Conservation (phyloP, 2,329 filamentous ascomycete genomes). For the Pseudogymnoascus sp. region DNA sequence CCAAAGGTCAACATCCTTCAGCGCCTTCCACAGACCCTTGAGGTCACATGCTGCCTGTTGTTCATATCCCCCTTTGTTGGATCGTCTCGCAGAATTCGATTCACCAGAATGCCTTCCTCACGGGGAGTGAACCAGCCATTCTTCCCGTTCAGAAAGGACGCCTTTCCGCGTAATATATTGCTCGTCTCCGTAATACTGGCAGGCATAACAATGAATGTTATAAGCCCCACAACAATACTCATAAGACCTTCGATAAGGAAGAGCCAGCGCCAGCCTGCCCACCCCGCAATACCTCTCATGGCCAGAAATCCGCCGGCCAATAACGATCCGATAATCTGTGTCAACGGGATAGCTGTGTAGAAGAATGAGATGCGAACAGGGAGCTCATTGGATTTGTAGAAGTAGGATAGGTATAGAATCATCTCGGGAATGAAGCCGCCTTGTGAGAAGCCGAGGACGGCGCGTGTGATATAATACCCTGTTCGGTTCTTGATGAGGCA, state of each 20-base stretch:
- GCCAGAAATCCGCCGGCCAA: constrained; percentile 50
- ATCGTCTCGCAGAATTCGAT: constrained; percentile 48
- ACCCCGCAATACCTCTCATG: constrained; percentile 43
- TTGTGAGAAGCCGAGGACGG: constrained; percentile 16
- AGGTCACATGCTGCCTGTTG: constrained; percentile 42
- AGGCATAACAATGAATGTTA: constrained; percentile 49
- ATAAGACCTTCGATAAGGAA: constrained; percentile 38
- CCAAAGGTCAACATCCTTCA: constrained; percentile 47
- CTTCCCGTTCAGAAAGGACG: constrained; percentile 49
- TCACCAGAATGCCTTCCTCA: constrained; percentile 61
- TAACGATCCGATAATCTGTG: constrained; percentile 37
- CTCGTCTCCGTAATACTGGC: constrained; percentile 53
- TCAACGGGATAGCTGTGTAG: constrained; percentile 12
- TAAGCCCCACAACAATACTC: constrained; percentile 43
- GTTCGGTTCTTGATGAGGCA: constrained; percentile 29
- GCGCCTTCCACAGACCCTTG: constrained; percentile 36
- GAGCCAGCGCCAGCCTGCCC: constrained; percentile 50
- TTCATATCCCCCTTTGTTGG: constrained; percentile 41
- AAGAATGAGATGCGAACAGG: constrained; percentile 17
- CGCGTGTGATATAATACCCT: constrained; percentile 4
- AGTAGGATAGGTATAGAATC: constrained; percentile 18
- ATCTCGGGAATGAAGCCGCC: constrained; percentile 21
- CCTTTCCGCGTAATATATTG: constrained; percentile 18
- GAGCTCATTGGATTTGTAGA: constrained; percentile 17
- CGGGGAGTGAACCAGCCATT: constrained; percentile 54